Conservation (phyloP, 108 stramenopile species). For the Aurantiochytrium sp. region DNA sequence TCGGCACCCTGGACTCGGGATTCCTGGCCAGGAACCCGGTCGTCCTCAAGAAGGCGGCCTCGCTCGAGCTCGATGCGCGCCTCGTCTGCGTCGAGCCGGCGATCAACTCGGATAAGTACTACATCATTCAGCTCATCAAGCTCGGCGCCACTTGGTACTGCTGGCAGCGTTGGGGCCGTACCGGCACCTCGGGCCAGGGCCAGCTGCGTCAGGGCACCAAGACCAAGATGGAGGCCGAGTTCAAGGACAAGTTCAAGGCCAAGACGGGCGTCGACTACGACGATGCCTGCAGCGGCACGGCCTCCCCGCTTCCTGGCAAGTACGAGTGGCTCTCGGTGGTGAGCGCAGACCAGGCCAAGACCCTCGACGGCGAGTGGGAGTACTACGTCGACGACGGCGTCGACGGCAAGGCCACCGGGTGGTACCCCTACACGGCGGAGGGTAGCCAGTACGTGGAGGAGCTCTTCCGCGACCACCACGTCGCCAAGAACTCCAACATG, state of each 20-base stretch:
- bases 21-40: not conserved
- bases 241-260: slow-evolving; percentile 38
- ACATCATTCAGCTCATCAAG: slow-evolving; percentile 47
- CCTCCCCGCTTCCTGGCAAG: slow-evolving; percentile 40
- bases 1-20: not conserved
- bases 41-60: not conserved
- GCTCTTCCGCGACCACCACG: slow-evolving; percentile 35
- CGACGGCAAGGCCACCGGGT: slow-evolving; percentile 54
- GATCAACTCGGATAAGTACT: slow-evolving; percentile 54
- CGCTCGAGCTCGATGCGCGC: slow-evolving; percentile 37
- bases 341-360: not conserved
- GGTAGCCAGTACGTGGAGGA: slow-evolving; percentile 41
- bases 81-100: slow-evolving; percentile 48
- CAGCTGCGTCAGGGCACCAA: slow-evolving; percentile 13
- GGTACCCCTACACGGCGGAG: slow-evolving; percentile 50
- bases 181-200: slow-evolving; percentile 49
- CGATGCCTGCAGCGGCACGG: slow-evolving; percentile 20
- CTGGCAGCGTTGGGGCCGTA: slow-evolving; percentile 56
- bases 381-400: slow-evolving; percentile 54
- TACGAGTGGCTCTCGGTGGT: slow-evolving; percentile 38
- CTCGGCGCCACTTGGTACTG: slow-evolving; percentile 29
- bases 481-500: slow-evolving; percentile 33
- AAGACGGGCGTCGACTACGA: slow-evolving; percentile 53
- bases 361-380: slow-evolving; percentile 39
- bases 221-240: slow-evolving; percentile 35